Evolutionary conservation across 495 filamentous ascomycete genomes (phyloP), one percentile per base, ranked within the genome.

Genomic region (Xylaria nigripes): DNA sequence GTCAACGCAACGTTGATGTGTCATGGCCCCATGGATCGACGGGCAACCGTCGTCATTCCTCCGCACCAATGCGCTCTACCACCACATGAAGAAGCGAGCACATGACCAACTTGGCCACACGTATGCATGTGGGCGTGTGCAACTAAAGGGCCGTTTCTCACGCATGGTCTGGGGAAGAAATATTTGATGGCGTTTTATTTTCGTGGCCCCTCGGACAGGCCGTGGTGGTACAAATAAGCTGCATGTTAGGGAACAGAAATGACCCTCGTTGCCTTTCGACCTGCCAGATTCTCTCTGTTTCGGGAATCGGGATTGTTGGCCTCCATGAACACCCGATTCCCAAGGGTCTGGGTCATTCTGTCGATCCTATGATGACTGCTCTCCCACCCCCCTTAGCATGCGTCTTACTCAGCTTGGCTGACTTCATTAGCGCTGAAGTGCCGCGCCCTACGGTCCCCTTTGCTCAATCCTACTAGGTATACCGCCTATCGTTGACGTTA

Each of bases 81-180:
- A 40, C 42, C 51, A 45, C 51, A 54, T 47, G 6, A n/a, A 16
- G 22, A 38, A 48, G 18, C 34, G 19, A 19, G 51, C 51, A 54
- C 51, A 54, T 54, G 51, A 54, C 44, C 51, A 48, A 34, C 24
- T 16, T 16, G 42, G 44, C 51, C 51, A 44, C 51, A 54, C 12
- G 51, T 25, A 23, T 54, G 44, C 44, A 40, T 40, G 51, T 24
- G 30, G 12, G 24, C 51, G 44, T 53, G 51, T 54, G 15, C 23
- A 15, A 36, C 32, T 36, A 36, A 36, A 36, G 32, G 32, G 10
- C 51, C 25, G 51, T 54, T 54, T 47, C 51, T 54, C 44, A 54
- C 44, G 51, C 51, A 47, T 54, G 41, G 32, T 42, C 42, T 36
- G 21, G 41, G 8, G 30, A 8, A 40, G 32, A 30, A 38, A 40